Evolutionary conservation across 306 rosid species (phyloP).

Genomic region (Corylus heterophylla): DNA sequence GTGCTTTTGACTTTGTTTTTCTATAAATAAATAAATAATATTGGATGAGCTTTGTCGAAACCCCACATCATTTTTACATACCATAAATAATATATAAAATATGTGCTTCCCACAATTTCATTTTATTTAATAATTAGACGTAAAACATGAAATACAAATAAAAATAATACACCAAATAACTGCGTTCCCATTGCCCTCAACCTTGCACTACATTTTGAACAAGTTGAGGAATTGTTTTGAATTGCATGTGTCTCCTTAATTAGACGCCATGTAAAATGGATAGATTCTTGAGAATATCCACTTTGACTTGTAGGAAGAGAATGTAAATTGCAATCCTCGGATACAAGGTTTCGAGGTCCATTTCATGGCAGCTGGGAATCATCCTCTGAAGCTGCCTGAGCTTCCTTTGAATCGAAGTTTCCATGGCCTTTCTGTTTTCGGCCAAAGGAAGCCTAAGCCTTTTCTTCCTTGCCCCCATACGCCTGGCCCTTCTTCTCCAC

Average conservation of each 20-base stretch:
- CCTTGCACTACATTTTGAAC: neutral
- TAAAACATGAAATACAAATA: neutral
- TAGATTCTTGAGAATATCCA: conserved; percentile 52
- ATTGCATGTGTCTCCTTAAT: neutral
- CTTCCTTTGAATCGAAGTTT: conserved; percentile 35
- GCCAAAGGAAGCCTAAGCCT: conserved; percentile 41
- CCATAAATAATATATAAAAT: no score
- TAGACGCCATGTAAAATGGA: conserved; percentile 62
- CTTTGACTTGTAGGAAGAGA: conserved; percentile 54
- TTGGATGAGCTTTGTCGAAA: no score
- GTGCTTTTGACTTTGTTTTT: neutral
- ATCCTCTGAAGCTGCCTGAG: conserved; percentile 53
- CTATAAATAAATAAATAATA: no score
- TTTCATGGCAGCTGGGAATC: conserved; percentile 49
- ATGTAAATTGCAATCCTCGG: conserved; percentile 55
- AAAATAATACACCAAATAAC: neutral
- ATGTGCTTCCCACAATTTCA: no score
- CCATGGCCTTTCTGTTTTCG: conserved; percentile 26
- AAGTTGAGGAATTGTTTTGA: neutral
- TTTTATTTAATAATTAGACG: neutral
- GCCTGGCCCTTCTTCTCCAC: conserved; percentile 39
- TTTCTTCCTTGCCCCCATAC: conserved; percentile 49
- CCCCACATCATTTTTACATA: no score
- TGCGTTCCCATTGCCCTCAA: neutral
- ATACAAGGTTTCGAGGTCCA: conserved; percentile 43